These are phyloP conservation scores for Naganishia randhawae DNA, from an alignment of 768 basidiomycete species.

Conservation along the genomic window DNA sequence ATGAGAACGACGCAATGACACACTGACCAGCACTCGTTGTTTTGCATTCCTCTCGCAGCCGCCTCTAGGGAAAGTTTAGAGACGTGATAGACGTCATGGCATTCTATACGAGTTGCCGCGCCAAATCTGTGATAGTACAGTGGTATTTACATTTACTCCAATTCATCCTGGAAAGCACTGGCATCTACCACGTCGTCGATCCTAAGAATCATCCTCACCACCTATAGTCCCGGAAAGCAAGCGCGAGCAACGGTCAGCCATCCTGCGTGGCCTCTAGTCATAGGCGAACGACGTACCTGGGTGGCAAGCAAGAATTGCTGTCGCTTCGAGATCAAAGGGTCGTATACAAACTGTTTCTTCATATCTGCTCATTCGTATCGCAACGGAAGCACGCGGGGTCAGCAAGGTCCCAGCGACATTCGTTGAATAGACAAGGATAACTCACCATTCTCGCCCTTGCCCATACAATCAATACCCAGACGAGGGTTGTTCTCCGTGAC, in stretches of 20 bases:
- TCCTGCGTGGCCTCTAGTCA: background rate
- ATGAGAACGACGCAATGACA: too few relatives aligned
- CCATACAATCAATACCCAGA: conserved; percentile 89
- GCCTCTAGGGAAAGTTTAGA: too few relatives aligned
- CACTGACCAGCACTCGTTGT: too few relatives aligned
- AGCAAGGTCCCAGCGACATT: background rate
- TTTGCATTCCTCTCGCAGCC: too few relatives aligned
- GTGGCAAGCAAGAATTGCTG: conserved; percentile 97
- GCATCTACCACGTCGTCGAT: conserved; percentile 51
- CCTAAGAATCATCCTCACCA: conserved; percentile 49
- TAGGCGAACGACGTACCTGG: conserved; percentile 55
- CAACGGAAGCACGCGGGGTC: background rate
- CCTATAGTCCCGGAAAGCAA: conserved; percentile 24
- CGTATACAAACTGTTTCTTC: conserved; percentile 95
- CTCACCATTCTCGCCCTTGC: conserved; percentile 78
- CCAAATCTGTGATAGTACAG: background rate
- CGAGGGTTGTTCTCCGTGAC: conserved; percentile 76
- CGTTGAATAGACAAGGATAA: conserved; percentile 3
- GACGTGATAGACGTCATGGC: too few relatives aligned
- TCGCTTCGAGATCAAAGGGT: conserved; percentile 93
- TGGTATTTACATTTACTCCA: conserved; percentile 1
- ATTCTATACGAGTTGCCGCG: background rate
- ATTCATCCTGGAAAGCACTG: conserved; percentile 30
- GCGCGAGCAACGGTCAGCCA: background rate
- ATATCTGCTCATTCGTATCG: conserved; percentile 72